Base-by-base conservation (phyloP, 2,329 filamentous ascomycete genomes). In the Fusarium foetens region DNA sequence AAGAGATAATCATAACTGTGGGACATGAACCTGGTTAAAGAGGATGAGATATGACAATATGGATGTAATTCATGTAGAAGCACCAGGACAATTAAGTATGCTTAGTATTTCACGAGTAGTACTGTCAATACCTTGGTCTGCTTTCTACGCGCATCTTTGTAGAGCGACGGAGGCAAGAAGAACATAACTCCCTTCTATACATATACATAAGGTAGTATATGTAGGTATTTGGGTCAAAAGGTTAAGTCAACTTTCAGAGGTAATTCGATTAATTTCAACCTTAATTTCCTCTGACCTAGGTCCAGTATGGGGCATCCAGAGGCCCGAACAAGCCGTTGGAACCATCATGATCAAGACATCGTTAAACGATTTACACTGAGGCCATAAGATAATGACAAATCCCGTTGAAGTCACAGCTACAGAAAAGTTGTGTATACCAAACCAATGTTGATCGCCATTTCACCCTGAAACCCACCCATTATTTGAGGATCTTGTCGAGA, bases 261-360 rank as follows among this genome's bases (percentile, higher is more conserved):
- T 68, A 64, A 66, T 66, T 39, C 70, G 63, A 48, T 52, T 58
- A 73, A 48, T 52, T 58, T 38, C 58, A 73, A 48, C 31, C 49
- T 68, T 60, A 73, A 73, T 73, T 73, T 72, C 70, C 66, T 46
- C 48, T 43, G 23, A 52, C 55, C 65, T 66, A 57, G 43, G 35
- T 54, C 23, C 35, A 52, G 36, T 31, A 52, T 49, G 39, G 58
- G 48, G 33, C 33, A 31, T 52, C 25, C 25, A 35, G 39, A 52
- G 16, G 19, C 27, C 41, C 23, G n/a, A 54, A 25, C 11, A 27
- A n/a, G 21, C 19, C 23, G 21, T 27, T 42, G 31, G 14, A 39
- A 43, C 12, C 13, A 23, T 31, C 19, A 25, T 36, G 29, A 52
- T 52, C 16, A 38, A n/a, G 33, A 35, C 23, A 21, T 21, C 7